phyloP scores from a whole-genome alignment of 495 filamentous ascomycete species.

The Daldinia childiae region DNA sequence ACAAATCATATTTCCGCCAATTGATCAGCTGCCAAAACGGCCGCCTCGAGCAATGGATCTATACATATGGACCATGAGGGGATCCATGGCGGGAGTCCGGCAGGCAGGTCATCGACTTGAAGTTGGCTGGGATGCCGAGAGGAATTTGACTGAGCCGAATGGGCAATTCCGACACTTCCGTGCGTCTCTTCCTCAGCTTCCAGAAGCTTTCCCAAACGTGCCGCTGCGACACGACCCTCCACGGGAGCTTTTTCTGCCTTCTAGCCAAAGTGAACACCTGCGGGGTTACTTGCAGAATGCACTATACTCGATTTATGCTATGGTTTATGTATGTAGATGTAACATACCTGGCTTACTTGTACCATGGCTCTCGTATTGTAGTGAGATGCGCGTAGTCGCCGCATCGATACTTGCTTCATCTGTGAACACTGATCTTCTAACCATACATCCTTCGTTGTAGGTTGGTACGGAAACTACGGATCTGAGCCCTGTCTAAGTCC shows the following conservation, averaged over 20 bases:
- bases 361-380: constrained; percentile 23
- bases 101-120: not conserved
- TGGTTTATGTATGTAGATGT: constrained; percentile 16
- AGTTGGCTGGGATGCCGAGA: constrained; percentile 9
- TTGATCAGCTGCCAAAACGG: constrained; percentile 44
- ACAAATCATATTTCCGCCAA: constrained; percentile 37
- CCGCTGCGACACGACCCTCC: constrained; percentile 31
- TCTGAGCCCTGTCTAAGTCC: constrained; percentile 6
- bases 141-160: constrained; percentile 24
- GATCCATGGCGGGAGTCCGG: constrained; percentile 11
- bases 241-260: constrained; percentile 30
- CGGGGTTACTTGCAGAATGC: constrained; percentile 27
- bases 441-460: not conserved
- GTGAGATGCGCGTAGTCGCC: constrained; percentile 24
- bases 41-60: constrained; percentile 32
- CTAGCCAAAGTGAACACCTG: constrained; percentile 11
- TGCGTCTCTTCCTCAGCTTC: constrained; percentile 26
- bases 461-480: constrained; percentile 4
- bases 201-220: constrained; percentile 42
- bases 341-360: constrained; percentile 22
- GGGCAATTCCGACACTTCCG: constrained; percentile 33
- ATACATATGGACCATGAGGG: constrained; percentile 34
- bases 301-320: constrained; percentile 27
- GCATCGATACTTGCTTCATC: constrained; percentile 25
- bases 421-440: constrained; percentile 31